Conservation (phyloP, 257 asterid species). For the Penstemon newberryi region DNA sequence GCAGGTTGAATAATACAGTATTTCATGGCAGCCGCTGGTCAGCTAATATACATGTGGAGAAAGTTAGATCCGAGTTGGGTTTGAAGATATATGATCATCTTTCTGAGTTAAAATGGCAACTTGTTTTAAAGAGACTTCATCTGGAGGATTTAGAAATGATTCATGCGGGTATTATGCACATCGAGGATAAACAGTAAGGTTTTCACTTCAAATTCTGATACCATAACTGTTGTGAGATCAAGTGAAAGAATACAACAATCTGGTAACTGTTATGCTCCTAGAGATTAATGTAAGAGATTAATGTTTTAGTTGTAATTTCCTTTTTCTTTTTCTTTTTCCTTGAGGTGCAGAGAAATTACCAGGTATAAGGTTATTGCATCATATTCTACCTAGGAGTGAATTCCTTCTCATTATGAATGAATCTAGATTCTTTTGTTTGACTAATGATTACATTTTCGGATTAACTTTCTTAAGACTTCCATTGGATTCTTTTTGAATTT, state of each 20-base stretch:
- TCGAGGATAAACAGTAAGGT: slow-evolving; percentile 26
- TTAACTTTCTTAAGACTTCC: no score
- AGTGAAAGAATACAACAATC: background rate
- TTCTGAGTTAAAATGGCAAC: slow-evolving; percentile 18
- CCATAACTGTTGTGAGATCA: background rate
- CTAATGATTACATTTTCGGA: no score
- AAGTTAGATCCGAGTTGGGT: slow-evolving; percentile 31
- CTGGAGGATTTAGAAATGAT: slow-evolving; percentile 41
- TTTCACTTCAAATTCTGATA: background rate
- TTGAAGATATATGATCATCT: slow-evolving; percentile 23
- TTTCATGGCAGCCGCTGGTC: slow-evolving; percentile 39
- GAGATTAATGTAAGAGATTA: background rate
- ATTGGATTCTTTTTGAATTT: no score
- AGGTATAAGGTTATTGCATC: no score
- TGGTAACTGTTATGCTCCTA: background rate
- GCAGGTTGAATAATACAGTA: slow-evolving; percentile 40
- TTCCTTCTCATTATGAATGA: no score
- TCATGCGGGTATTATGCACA: slow-evolving; percentile 37
- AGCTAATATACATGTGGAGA: slow-evolving; percentile 33
- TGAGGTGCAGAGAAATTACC: background rate
- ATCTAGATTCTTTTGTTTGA: no score
- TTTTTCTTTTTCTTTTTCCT: background rate
- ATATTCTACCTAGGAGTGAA: no score
- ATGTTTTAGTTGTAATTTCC: background rate
- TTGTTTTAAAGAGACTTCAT: slow-evolving; percentile 4